phyloP scores from a whole-genome alignment of 257 asterid genomes.

The Rhazya stricta region DNA sequence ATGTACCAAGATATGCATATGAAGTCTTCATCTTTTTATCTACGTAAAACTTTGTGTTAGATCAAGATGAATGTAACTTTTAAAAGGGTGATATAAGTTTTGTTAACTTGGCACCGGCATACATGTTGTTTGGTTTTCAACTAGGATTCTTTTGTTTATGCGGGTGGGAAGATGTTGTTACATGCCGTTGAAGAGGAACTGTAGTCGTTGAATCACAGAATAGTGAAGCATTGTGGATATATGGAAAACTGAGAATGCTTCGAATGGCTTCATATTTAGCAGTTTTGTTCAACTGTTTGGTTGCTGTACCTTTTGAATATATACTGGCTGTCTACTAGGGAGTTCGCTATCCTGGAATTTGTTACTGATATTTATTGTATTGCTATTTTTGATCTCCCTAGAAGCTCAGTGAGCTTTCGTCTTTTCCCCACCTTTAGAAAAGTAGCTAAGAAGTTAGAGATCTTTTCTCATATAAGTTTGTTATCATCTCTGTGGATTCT shows the following conservation, averaged over 20 bases:
- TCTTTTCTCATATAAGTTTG: background rate
- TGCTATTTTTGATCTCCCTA: background rate
- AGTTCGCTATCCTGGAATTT: background rate
- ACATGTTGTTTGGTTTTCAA: background rate
- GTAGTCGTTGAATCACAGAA: background rate
- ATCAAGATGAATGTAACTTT: background rate
- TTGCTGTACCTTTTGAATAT: background rate
- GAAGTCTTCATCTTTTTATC: background rate
- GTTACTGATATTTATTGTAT: background rate
- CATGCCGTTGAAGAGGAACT: background rate
- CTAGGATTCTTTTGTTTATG: background rate
- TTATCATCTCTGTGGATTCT: background rate
- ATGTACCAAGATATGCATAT: background rate
- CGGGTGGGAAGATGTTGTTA: background rate
- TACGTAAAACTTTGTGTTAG: background rate
- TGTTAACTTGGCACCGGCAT: too few relatives aligned
- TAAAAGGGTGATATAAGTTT: background rate
- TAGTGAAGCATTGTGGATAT: background rate
- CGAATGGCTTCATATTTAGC: background rate
- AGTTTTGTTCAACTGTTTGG: background rate
- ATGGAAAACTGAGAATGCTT: background rate
- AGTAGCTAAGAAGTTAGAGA: background rate
- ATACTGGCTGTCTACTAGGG: background rate
- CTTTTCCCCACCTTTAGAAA: background rate
- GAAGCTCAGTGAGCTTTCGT: background rate